Evolutionary conservation across 306 rosid genomes (phyloP).

Genomic region (Quercus rubra): DNA sequence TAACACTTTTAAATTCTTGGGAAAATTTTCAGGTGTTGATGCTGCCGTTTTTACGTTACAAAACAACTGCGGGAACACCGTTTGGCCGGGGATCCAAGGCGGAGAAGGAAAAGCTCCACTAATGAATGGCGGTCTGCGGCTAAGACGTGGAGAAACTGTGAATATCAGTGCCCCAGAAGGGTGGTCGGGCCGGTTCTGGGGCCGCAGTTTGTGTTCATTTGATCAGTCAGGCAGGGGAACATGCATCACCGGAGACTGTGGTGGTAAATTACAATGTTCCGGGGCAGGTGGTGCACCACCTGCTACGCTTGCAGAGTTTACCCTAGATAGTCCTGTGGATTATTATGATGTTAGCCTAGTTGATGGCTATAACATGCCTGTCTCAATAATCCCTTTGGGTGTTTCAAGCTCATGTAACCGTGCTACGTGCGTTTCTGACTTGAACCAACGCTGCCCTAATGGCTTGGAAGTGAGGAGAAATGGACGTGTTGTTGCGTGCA

Average conservation of each 20-base stretch:
- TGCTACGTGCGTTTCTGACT: constrained; percentile 22
- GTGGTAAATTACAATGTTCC: constrained; percentile 39
- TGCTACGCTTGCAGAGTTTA: constrained; percentile 60
- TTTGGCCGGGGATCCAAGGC: constrained; percentile 57
- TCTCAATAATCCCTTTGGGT: constrained; percentile 40
- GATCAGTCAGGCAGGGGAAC: constrained; percentile 36
- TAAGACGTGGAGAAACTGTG: constrained; percentile 21
- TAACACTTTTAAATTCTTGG: too few species aligned
- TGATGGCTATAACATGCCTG: constrained; percentile 57
- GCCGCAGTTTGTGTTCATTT: constrained; percentile 43
- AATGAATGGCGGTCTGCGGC: constrained; percentile 40
- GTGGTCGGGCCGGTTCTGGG: constrained; percentile 66
- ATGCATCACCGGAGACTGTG: constrained; percentile 58
- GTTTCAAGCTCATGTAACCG: constrained; percentile 29
- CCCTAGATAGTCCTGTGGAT: constrained; percentile 50
- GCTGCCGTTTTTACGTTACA: constrained; percentile 48
- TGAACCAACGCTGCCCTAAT: constrained; percentile 38
- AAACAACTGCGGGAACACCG: constrained; percentile 40
- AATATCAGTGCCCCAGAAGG: constrained; percentile 42
- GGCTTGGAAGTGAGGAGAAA: constrained; percentile 38
- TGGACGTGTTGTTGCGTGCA: constrained; percentile 41
- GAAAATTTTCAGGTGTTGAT: constrained; percentile 34
- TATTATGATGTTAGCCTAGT: constrained; percentile 68
- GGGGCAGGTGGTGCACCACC: constrained; percentile 53
- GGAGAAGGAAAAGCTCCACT: constrained; percentile 45